Percentiles rank a stretch among this genome's conserved stretches.
These are phyloP conservation scores for Pichia membranifaciens DNA, from an alignment of 805 yeast genomes.

Conservation along the genomic window DNA sequence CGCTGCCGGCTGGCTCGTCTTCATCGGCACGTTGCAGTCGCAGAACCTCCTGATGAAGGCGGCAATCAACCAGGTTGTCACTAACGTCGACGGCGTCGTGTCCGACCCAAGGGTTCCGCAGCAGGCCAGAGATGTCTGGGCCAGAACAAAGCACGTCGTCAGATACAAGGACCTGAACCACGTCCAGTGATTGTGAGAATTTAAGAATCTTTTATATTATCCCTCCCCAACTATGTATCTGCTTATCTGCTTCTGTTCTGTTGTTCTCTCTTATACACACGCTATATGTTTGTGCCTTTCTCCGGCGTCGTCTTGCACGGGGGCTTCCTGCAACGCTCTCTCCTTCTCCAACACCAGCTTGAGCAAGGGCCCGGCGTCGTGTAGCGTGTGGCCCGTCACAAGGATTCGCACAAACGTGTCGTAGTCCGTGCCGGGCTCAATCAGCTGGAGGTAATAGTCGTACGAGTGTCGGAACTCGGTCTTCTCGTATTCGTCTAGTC, in stretches of 20 bases:
- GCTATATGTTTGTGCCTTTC: not conserved
- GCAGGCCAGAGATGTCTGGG: conserved; percentile 41
- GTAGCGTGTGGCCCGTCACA: conserved; percentile 1
- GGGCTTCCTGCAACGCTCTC: not conserved
- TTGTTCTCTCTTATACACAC: not conserved
- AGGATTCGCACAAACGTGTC: not conserved
- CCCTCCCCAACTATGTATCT: no score
- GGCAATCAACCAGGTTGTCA: conserved; percentile 10
- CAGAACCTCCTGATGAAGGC: conserved; percentile 63
- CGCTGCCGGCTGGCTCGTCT: conserved; percentile 48
- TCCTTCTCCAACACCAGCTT: not conserved
- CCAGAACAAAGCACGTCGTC: conserved; percentile 32
- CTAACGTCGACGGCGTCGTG: conserved; percentile 37
- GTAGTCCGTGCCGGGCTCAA: not conserved
- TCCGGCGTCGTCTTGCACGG: not conserved
- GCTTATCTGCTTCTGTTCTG: not conserved
- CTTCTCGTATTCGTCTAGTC: not conserved
- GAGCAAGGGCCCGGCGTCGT: conserved; percentile 3
- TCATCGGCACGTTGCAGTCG: conserved; percentile 74
- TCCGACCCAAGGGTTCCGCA: conserved; percentile 48
- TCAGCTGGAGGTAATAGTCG: conserved; percentile 3
- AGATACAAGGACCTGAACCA: conserved; percentile 9
- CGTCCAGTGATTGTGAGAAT: not conserved
- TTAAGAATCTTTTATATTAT: no score
- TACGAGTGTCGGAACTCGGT: not conserved